These are phyloP conservation scores for Solanum lignicaule DNA, from an alignment of 257 asterid species.

Conservation along the genomic window DNA sequence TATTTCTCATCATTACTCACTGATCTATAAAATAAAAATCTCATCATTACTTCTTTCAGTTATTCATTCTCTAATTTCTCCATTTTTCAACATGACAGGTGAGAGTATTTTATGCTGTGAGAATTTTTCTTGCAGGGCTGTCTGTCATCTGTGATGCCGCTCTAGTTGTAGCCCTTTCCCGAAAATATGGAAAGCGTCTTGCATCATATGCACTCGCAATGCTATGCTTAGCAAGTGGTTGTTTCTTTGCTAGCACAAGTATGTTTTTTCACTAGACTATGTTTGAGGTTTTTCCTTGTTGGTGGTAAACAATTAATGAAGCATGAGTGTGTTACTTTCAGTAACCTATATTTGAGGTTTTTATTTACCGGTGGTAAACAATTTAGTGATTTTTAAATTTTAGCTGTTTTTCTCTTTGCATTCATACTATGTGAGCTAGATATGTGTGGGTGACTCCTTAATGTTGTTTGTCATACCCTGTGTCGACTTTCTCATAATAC, in stretches of 20 bases:
- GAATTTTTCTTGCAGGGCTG: slow-evolving; percentile 65
- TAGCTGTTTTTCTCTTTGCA: background rate
- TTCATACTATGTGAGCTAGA: background rate
- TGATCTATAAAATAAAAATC: background rate
- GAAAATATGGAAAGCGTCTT: slow-evolving; percentile 91
- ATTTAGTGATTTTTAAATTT: background rate
- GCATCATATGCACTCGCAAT: slow-evolving; percentile 90
- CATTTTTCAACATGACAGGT: slow-evolving; percentile 45
- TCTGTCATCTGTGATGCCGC: slow-evolving; percentile 79
- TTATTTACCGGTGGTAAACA: background rate
- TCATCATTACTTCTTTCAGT: background rate
- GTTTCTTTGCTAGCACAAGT: slow-evolving; percentile 98
- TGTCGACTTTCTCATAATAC: background rate
- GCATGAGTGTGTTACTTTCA: slow-evolving; percentile 38
- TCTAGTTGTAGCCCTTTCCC: slow-evolving; percentile 85
- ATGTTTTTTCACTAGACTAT: background rate
- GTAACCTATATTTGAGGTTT: background rate
- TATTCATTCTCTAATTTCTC: slow-evolving; percentile 7
- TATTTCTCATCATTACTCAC: background rate
- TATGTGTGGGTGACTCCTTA: background rate
- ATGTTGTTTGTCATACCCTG: background rate
- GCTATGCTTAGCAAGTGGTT: slow-evolving; percentile 96
- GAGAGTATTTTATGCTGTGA: slow-evolving; percentile 80
- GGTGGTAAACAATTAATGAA: background rate
- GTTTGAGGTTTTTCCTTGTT: background rate